Evolutionary conservation across 1,139 yeast species (phyloP).

Genomic region (Diutina pseudorugosa): DNA sequence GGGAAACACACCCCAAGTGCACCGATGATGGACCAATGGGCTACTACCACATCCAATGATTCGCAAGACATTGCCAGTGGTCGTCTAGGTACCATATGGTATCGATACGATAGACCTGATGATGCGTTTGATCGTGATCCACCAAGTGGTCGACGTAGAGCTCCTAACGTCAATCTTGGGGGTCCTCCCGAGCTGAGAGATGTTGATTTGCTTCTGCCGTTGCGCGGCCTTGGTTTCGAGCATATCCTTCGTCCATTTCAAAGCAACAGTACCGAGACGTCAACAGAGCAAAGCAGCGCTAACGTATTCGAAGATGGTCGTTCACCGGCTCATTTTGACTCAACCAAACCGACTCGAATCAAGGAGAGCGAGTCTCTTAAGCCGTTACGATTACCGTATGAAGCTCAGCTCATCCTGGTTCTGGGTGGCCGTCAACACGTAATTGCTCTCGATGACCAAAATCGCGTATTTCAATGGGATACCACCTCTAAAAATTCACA

Average conservation of each 20-base stretch:
- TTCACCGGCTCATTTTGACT: constrained; percentile 12
- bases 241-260: neutral
- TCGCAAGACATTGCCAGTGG: neutral
- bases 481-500: constrained; percentile 17
- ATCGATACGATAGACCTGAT: neutral
- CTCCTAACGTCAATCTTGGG: neutral
- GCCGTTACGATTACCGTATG: constrained; percentile 15
- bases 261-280: neutral
- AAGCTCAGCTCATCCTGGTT: constrained; percentile 7
- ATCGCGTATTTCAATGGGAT: constrained; percentile 57
- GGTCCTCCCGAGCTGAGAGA: neutral
- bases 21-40: neutral
- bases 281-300: neutral
- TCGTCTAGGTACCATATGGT: neutral
- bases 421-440: constrained; percentile 55
- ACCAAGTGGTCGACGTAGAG: constrained; percentile 1
- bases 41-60: neutral
- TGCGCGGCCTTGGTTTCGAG: neutral
- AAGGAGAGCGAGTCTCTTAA: constrained; percentile 11
- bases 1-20: neutral
- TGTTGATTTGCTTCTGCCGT: neutral
- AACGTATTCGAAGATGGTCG: neutral
- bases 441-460: constrained; percentile 44
- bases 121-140: neutral
- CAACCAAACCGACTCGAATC: constrained; percentile 7